Evolutionary conservation across 2,329 filamentous ascomycete species (phyloP), one percentile per base, ranked within the genome.

Genomic region (Basipetospora chlamydospora): DNA sequence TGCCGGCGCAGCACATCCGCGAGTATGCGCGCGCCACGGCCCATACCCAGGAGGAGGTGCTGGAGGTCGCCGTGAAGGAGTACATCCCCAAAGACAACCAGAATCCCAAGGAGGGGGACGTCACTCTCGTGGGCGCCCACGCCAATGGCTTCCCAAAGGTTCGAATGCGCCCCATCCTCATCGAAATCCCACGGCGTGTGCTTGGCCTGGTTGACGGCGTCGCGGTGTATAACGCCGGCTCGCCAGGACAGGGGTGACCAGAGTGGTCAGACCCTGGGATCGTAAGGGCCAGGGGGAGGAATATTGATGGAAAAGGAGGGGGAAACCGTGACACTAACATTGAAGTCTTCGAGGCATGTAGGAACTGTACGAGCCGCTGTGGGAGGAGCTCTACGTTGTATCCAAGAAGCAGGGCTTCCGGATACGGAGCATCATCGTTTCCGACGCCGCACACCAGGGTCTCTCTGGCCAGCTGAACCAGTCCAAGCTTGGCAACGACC

Each of bases 81-180:
- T 96, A 96, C 53, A 80, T 72, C 0, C 87, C 87, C 2, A 62
- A 73, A 38, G 70, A 78, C 49, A 86, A 87, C 47, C 66, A 63
- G 1, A 56, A 61, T 17, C 80, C 84, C 0, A 65, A 73, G 43
- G 70, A 74, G 1, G 82, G 83, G 23, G 83, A 90, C 55, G 62
- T 95, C 7, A 95, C 85, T 15, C 77, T 96, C 40, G 75, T 96
- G 38, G 85, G 72, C 9, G 79, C 80, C 4, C 87, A 95, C 58
- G 88, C 85, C 34, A 95, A 95, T 60, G 88, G 80, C 9, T 94
- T 95, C 46, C 81, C 84, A 9, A 96, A 95, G 68, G 82, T 82
- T 28, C 3, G 28, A n/a, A n/a, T n/a, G n/a, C n/a, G n/a, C n/a
- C n/a, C 22, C 9, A 13, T 18, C 11, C 29, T n/a, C 25, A 9